Conservation (phyloP, 2,329 filamentous ascomycete species). For the Talaromyces rugulosus region DNA sequence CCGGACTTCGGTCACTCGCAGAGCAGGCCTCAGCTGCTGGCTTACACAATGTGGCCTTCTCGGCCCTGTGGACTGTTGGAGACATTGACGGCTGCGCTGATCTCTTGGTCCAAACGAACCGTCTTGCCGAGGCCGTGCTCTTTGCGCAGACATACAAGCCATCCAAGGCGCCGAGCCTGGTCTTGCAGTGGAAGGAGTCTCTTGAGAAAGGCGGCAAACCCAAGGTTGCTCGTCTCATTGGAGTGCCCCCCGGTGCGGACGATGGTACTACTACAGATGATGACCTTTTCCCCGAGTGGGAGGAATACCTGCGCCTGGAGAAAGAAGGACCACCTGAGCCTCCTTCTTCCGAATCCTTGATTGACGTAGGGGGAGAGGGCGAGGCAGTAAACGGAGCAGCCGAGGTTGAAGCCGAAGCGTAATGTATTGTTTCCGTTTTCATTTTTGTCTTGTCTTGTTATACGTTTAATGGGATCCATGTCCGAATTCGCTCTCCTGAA, state of each 20-base stretch:
- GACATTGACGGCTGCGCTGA: constrained; percentile 79
- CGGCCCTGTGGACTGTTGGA: constrained; percentile 79
- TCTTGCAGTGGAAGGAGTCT: constrained; percentile 73
- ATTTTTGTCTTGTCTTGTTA: neutral
- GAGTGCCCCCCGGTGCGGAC: constrained; percentile 69
- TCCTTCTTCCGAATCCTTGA: constrained; percentile 35
- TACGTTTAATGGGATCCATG: constrained; percentile 6
- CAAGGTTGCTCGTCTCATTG: constrained; percentile 78
- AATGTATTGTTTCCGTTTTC: neutral
- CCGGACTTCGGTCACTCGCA: constrained; percentile 69
- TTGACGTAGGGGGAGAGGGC: constrained; percentile 35
- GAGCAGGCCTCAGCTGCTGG: constrained; percentile 70
- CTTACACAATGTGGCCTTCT: constrained; percentile 90
- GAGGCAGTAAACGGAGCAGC: constrained; percentile 28
- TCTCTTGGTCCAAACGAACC: constrained; percentile 71
- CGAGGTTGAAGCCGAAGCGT: constrained; percentile 23
- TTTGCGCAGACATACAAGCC: constrained; percentile 97
- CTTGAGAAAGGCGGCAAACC: constrained; percentile 82
- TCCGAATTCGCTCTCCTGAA: constrained; percentile 1
- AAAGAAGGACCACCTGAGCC: constrained; percentile 55
- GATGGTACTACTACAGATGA: constrained; percentile 58
- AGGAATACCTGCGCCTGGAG: constrained; percentile 81
- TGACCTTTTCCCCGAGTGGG: constrained; percentile 95
- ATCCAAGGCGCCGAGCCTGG: constrained; percentile 63
- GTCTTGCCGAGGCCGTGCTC: constrained; percentile 79